Conservation (phyloP, 305 asterid species). For the Petunia hybrid region DNA sequence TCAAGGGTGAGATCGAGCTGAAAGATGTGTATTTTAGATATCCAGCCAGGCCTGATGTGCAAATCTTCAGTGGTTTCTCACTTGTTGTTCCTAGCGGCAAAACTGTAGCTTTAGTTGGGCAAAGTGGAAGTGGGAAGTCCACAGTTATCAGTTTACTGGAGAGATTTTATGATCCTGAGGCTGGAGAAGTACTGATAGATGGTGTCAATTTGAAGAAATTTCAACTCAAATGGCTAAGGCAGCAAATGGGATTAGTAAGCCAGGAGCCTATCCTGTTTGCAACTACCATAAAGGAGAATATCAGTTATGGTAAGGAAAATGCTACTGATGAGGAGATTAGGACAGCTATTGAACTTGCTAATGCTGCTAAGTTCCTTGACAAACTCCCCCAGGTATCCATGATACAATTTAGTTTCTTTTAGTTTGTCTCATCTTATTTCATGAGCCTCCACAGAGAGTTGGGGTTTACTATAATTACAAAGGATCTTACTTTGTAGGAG, state of each 20-base stretch:
- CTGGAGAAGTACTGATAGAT: slow-evolving; percentile 70
- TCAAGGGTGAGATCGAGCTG: slow-evolving; percentile 67
- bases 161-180: slow-evolving; percentile 81
- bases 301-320: slow-evolving; percentile 65
- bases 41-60: slow-evolving; percentile 73
- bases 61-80: slow-evolving; percentile 64
- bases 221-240: slow-evolving; percentile 67
- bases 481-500: too few species aligned
- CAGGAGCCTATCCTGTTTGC: slow-evolving; percentile 80
- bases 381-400: slow-evolving; percentile 63
- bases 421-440: too few species aligned
- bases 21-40: slow-evolving; percentile 62
- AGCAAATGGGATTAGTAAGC: slow-evolving; percentile 73
- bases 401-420: too few species aligned
- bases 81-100: slow-evolving; percentile 55
- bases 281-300: slow-evolving; percentile 66
- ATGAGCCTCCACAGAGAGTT: too few species aligned
- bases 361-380: slow-evolving; percentile 85
- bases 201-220: slow-evolving; percentile 59
- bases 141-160: slow-evolving; percentile 77
- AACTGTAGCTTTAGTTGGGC: slow-evolving; percentile 78
- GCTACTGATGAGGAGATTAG: slow-evolving; percentile 75
- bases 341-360: slow-evolving; percentile 73
- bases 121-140: slow-evolving; percentile 81
- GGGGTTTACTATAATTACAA: too few species aligned